A percentile compares a stretch with the other conserved stretches of the same genome.
phyloP scores from a whole-genome alignment of 805 yeast genomes.

The Wickerhamomyces queroliae region DNA sequence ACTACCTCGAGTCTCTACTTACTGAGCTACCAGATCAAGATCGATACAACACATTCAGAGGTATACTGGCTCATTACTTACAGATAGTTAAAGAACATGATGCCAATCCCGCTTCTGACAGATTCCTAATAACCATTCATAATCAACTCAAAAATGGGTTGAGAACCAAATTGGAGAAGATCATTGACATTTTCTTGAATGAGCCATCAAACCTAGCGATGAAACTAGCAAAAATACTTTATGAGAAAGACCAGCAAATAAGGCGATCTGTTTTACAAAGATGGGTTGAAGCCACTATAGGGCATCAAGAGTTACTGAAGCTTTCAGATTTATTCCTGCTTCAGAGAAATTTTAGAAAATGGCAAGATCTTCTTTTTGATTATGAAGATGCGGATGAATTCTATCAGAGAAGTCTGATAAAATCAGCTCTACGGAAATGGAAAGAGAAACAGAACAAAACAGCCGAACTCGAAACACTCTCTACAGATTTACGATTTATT shows the following conservation, averaged over 20 bases:
- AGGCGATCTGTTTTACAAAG: slow-evolving; percentile 14
- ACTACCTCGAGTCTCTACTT: slow-evolving; percentile 6
- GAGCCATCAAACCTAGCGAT: slow-evolving; percentile 20
- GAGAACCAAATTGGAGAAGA: slow-evolving; percentile 5
- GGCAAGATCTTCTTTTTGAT: slow-evolving; percentile 7
- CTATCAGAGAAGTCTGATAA: slow-evolving; percentile 3
- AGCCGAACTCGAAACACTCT: slow-evolving; percentile 10
- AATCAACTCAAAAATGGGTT: slow-evolving; percentile 11
- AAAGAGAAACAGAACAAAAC: not conserved
- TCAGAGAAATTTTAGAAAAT: slow-evolving; percentile 10
- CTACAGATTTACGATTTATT: too few relatives aligned
- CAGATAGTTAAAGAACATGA: slow-evolving; percentile 10
- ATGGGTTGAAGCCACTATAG: slow-evolving; percentile 14
- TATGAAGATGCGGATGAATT: slow-evolving; percentile 3
- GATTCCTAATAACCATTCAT: slow-evolving; percentile 17
- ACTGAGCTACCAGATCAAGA: slow-evolving; percentile 5
- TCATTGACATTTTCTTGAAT: slow-evolving; percentile 16
- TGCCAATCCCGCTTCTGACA: slow-evolving; percentile 11
- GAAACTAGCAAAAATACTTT: slow-evolving; percentile 16
- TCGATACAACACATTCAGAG: slow-evolving; percentile 11
- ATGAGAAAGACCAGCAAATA: slow-evolving; percentile 14
- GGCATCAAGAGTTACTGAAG: slow-evolving; percentile 4
- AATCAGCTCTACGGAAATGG: slow-evolving; percentile 9
- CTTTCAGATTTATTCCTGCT: slow-evolving; percentile 10
- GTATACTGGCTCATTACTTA: slow-evolving; percentile 13